Evolutionary conservation across 257 asterid genomes (phyloP).

Genomic region (Anisodus tanguticus): DNA sequence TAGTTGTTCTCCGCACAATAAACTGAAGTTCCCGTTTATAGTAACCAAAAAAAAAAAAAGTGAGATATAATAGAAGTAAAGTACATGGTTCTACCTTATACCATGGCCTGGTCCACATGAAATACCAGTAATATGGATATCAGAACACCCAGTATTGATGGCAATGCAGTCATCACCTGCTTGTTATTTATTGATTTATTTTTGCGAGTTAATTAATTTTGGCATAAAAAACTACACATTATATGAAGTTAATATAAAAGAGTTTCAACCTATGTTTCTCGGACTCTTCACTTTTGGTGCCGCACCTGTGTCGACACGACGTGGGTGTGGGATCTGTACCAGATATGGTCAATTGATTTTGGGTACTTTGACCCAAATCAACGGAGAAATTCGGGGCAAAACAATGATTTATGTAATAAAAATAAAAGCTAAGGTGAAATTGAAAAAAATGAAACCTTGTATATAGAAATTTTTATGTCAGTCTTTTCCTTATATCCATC

Average conservation of each 20-base stretch:
- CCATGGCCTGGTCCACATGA: slow-evolving; percentile 41
- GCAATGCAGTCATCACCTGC: slow-evolving; percentile 39
- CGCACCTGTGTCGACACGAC: no score
- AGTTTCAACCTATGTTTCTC: not conserved
- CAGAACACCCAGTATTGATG: slow-evolving; percentile 26
- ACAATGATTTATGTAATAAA: no score
- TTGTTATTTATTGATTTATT: not conserved
- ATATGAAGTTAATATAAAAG: not conserved
- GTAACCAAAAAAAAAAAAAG: not conserved
- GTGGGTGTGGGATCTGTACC: no score
- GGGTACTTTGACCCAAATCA: no score
- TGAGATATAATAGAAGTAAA: not conserved
- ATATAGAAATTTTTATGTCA: no score
- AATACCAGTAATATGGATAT: slow-evolving; percentile 25
- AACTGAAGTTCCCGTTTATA: not conserved
- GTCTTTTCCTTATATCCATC: not conserved
- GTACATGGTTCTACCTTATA: slow-evolving; percentile 33
- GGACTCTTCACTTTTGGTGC: no score
- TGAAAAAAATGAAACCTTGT: no score
- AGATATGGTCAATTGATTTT: no score
- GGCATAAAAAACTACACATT: not conserved
- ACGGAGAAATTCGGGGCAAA: no score
- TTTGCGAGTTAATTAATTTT: not conserved
- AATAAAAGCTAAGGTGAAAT: no score
- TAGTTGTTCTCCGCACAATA: not conserved